Base-by-base conservation (phyloP, 805 yeast genomes). In the Yarrowia sp. region DNA sequence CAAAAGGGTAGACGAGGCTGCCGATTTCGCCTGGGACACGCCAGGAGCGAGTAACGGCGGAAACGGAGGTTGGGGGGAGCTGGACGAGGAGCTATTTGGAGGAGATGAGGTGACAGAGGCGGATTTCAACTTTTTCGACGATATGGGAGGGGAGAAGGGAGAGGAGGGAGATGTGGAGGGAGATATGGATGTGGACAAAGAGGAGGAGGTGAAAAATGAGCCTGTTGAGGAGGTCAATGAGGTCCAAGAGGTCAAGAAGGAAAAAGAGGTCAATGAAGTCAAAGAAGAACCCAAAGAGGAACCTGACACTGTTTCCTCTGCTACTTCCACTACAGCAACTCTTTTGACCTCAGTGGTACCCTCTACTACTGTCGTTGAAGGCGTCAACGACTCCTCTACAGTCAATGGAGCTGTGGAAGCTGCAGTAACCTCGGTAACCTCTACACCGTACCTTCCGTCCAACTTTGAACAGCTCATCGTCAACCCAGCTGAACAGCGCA, bases 71-170 rank as follows among this genome's bases (percentile, higher is more conserved):
- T 75, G 78, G 77, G 74, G 72, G 41, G 74, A 73, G 46, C 46
- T 75, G 43, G 75, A 74, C 42, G 78, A 73, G n/a, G 77, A 74
- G 45, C 61, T 77, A 42, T 75, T 77, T 66, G 80, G 79, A 4
- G 78, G 74, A 15, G 77, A 76, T 15, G 81, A 79, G 49, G 78
- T 80, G 8, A 80, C 82, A 2, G 81, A 79, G 43, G 82, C 82
- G 0, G 82, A 80, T 66, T 80, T 80, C 72, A 79, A 77, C 70
- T 80, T 77, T 68, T 80, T 80, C 70, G 82, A 80, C 65, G 74
- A 75, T 48, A 40, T 63, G 56, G 66, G 63, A 26, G 63, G 22
- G 3, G 43, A 14, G 12, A 40, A 53, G 1, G 35, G 19, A 22
- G 10, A 22, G 15, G 56, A 35, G 12, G 59, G 12, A 8, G 61